Evolutionary conservation across 495 filamentous ascomycete genomes (phyloP).

Genomic region (Hyaloscypha hepaticicola): DNA sequence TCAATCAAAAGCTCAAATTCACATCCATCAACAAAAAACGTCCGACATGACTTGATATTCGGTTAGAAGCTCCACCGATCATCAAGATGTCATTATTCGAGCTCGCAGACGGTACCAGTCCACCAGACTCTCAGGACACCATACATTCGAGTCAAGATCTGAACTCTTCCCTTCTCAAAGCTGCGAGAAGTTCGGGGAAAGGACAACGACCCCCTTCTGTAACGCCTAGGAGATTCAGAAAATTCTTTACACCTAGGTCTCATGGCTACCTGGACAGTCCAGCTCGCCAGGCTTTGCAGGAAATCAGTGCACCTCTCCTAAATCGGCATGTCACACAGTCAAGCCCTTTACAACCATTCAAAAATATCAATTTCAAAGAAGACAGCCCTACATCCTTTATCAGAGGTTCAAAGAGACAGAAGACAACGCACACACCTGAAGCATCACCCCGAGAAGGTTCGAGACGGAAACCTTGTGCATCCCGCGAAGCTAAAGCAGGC

Average conservation of each 20-base stretch:
- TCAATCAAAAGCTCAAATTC: neutral
- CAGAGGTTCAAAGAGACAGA: conserved; percentile 31
- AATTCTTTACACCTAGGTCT: conserved; percentile 76
- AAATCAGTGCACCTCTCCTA: conserved; percentile 63
- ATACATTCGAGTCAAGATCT: conserved; percentile 1
- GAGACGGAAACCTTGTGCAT: conserved; percentile 36
- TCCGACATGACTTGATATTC: neutral
- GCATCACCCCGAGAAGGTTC: conserved; percentile 36
- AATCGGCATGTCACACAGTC: conserved; percentile 55
- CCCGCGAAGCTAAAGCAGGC: conserved; percentile 43
- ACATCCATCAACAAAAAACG: neutral
- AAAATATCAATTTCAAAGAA: conserved; percentile 13
- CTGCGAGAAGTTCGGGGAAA: conserved; percentile 29
- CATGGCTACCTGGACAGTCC: conserved; percentile 36
- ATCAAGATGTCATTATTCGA: conserved; percentile 2
- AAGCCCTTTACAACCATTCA: conserved; percentile 42
- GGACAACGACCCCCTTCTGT: conserved; percentile 54
- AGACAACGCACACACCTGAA: conserved; percentile 27
- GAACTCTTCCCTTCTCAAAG: conserved; percentile 5
- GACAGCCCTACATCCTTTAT: conserved; percentile 22
- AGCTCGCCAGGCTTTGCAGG: conserved; percentile 61
- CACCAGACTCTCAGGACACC: conserved; percentile 5
- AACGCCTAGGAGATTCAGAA: conserved; percentile 71
- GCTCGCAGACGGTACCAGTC: neutral
- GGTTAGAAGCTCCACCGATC: neutral